These are phyloP conservation scores for Fusarium pseudocircinatum DNA, from an alignment of 2,329 filamentous ascomycete species.

Conservation along the genomic window DNA sequence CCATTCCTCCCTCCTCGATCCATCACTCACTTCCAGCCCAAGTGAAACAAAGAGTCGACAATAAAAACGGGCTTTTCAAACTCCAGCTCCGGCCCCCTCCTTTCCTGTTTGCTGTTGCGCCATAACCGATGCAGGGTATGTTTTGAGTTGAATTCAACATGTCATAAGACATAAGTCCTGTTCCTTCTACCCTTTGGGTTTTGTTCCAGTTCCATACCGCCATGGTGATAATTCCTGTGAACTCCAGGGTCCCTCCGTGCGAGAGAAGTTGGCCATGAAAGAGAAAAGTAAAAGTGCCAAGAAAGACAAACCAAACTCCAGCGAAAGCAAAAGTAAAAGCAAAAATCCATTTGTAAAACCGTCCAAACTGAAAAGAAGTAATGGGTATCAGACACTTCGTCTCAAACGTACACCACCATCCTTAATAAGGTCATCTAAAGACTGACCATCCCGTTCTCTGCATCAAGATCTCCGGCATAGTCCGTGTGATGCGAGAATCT, in stretches of 20 bases:
- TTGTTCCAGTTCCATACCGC: constrained; percentile 18
- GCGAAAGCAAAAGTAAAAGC: neutral
- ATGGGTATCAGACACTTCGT: constrained; percentile 34
- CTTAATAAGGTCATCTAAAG: constrained; percentile 34
- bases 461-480: constrained; percentile 39
- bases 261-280: constrained; percentile 21
- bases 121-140: constrained; percentile 45
- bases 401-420: constrained; percentile 13
- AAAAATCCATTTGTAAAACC: constrained; percentile 25
- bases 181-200: constrained; percentile 20
- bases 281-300: constrained; percentile 5
- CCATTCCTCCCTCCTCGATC: neutral
- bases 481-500: constrained; percentile 36
- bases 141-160: constrained; percentile 35
- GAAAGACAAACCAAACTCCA: constrained; percentile 8
- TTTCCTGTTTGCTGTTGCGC: constrained; percentile 36
- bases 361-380: constrained; percentile 13
- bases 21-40: neutral
- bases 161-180: constrained; percentile 33
- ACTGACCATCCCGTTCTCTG: constrained; percentile 49
- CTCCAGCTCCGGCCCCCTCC: constrained; percentile 20
- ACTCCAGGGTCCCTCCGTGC: constrained; percentile 28
- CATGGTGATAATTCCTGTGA: constrained; percentile 19
- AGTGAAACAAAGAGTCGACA: constrained; percentile 8
- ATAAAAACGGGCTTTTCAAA: constrained; percentile 32